Evolutionary conservation across 768 basidiomycete species (phyloP), one percentile per base, ranked within the genome.

Genomic region (Coprinopsis sp.): DNA sequence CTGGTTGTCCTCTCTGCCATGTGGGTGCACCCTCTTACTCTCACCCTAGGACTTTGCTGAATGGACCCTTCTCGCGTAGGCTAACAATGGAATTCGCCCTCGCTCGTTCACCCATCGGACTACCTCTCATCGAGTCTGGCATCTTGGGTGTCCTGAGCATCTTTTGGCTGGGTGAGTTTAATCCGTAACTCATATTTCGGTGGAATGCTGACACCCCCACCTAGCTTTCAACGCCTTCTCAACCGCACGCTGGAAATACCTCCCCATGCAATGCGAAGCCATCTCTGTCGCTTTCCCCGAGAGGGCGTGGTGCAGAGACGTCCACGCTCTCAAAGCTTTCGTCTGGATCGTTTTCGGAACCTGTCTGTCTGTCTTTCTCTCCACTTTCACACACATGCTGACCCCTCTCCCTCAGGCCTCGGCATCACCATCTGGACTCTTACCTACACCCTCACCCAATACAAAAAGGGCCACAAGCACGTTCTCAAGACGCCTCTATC

Each of bases 221-320:
- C 12, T 45, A 79, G 79, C 69, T 0, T 77, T 78, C 70, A 81
- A 77, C 54, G 70, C 73, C 12, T 82, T 83, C 60, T 81, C 80
- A 1, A 80, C 77, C 14, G 69, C 74, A 12, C 73, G 80, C 28
- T 83, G 79, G 79, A 60, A 59, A 22, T 56, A 66, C 33, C 63
- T 77, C 19, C 75, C 77, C 13, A 60, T 75, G 44, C 57, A 66
- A 33, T 82, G 81, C 62, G 60, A 63, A 36, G 50, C 62, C 36
- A 79, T 81, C 31, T 77, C 78, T 22, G 14, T 50, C 73, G 72
- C 69, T 23, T 75, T 66, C 52, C 37, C 65, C 13, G 74, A 74
- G 31, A 63, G 69, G 10, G 51, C 57, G 11, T 83, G 80, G 79
- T 83, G 80, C 58, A 68, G 66, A 29, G 68, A 77, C 46, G 59